These are phyloP conservation scores for Talinum fruticosum DNA, from an alignment of 148 eudicot genomes.

Conservation along the genomic window DNA sequence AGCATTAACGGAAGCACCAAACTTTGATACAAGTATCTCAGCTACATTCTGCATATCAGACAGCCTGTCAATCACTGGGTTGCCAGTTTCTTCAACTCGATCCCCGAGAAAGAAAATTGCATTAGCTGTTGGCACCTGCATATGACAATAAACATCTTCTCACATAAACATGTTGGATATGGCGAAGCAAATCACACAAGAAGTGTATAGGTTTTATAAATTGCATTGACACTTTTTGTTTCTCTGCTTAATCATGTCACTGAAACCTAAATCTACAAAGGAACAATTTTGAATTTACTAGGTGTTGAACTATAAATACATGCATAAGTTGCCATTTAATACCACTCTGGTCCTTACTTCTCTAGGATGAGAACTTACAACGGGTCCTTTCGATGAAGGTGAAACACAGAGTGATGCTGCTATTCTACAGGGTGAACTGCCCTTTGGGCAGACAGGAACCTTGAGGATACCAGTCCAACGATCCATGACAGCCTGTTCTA, in stretches of 20 bases:
- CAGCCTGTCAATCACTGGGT: conserved; percentile 73
- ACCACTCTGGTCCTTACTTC: background rate
- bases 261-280: background rate
- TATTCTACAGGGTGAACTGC: conserved; percentile 43
- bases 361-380: conserved; percentile 41
- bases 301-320: background rate
- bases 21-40: conserved; percentile 63
- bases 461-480: conserved; percentile 78
- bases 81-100: conserved; percentile 71
- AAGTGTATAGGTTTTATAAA: background rate
- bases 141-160: background rate
- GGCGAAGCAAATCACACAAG: background rate
- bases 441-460: conserved; percentile 50
- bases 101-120: conserved; percentile 85
- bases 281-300: background rate
- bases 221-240: background rate
- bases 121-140: conserved; percentile 76
- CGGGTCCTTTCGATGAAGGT: conserved; percentile 40
- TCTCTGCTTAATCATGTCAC: background rate
- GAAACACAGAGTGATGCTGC: conserved; percentile 82
- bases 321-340: background rate
- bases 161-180: background rate
- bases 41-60: conserved; percentile 63
- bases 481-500: conserved; percentile 46
- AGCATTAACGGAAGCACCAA: conserved; percentile 59